Percentiles rank a stretch among this genome's conserved stretches.
phyloP scores from a whole-genome alignment of 176 grass and related monocot species.

The Dendrocalamus sinicus region DNA sequence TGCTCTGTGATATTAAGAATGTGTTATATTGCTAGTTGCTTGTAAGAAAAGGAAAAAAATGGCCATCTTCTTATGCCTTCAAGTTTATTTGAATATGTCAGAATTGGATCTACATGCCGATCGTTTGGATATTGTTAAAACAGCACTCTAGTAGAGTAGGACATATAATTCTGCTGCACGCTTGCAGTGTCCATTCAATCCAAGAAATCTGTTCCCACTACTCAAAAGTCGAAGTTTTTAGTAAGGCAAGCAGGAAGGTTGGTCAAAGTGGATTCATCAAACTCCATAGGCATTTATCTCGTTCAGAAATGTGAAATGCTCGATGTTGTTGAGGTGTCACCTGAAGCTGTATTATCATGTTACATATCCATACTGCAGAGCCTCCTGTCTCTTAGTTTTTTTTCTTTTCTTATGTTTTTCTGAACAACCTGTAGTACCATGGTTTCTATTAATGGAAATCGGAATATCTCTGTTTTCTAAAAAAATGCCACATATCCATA shows the following conservation, averaged over 20 bases:
- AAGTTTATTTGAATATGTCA: constrained; percentile 3
- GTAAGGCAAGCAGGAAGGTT: not conserved
- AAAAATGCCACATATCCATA: not conserved
- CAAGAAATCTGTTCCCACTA: not conserved
- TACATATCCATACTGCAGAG: not conserved
- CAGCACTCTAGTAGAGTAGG: not conserved
- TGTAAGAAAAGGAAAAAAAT: not conserved
- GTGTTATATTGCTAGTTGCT: not conserved
- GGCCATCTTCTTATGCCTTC: not conserved
- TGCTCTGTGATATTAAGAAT: constrained; percentile 14
- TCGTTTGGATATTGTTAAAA: not conserved
- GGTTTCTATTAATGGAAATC: no score
- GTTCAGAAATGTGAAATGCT: not conserved
- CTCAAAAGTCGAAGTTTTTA: not conserved
- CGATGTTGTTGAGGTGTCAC: not conserved
- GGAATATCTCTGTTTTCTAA: no score
- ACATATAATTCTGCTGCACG: not conserved
- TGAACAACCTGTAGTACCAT: no score
- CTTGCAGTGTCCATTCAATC: not conserved
- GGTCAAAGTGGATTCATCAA: not conserved
- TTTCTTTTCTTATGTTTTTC: no score
- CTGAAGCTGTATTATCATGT: not conserved
- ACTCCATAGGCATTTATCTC: not conserved
- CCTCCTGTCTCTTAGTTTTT: no score
- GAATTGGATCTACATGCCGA: not conserved